Base-by-base conservation (phyloP, 2,329 filamentous ascomycete species). In the Ophiostoma fasciatum region DNA sequence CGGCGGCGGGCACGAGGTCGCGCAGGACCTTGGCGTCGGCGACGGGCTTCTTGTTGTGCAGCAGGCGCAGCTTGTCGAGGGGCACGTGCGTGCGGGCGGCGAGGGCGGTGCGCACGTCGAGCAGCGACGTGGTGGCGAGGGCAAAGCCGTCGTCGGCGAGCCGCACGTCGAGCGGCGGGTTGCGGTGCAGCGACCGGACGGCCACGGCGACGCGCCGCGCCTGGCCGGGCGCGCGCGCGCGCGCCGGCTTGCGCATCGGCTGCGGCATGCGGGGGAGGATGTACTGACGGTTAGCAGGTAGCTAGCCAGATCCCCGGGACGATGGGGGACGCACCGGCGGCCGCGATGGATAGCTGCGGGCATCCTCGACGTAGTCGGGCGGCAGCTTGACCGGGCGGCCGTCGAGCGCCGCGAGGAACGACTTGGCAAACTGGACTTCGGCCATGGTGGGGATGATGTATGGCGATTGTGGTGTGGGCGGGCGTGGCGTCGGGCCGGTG, bases 321-420 rank as follows among this genome's bases (percentile, higher is more conserved):
- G 37, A 31, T 31, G 29, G 40, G 29, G 40, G 33, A 55, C 76
- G 21, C 71, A 94, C 88, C 13, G 85, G 79, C 45, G 75, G 68
- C 43, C 81, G 74, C 19, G 80, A 64, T 18, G 82, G 80, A 54
- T 88, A 87, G 46, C 68, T 74, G 49, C 76, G 77, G 33, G 83
- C 75, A 52, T 94, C 83, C 58, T 88, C 82, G 56, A 92, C 77
- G 73, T 94, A 81, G 57, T 96, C 84, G 45, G 82, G 66, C n/a
- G 79, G 75, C 44, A 96, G 71, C 64, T 87, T 92, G 49, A 76
- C 58, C 7, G 85, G 80, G 33, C 78, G 76, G 42, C 75, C 71
- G 59, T 93, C 84, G 43, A 96, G 72, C 17, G 74, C 71, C 35
- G 76, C 65, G 47, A 98, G 75, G 58, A 93, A 94, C 22, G 74